Percentiles rank a stretch among this genome's conserved stretches.
Conservation (phyloP, 225 moss, liverwort and hornwort genomes). For the Straminergon stramineum region DNA sequence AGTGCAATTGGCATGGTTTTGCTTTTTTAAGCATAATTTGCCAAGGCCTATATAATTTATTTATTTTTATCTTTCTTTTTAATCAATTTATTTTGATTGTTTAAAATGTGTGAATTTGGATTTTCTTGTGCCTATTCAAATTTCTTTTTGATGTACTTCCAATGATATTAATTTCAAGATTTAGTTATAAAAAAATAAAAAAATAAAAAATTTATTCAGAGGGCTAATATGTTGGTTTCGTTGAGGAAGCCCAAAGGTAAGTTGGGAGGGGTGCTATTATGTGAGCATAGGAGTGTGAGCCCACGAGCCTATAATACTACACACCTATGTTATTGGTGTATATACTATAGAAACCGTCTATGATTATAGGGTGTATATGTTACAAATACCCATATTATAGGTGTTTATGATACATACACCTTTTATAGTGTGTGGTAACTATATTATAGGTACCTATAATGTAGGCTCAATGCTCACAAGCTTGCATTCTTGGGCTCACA, state of each 20-base stretch:
- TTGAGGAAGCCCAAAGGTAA: not conserved
- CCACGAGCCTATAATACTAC: too few species aligned
- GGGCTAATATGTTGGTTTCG: fast-evolving
- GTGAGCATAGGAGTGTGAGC: too few species aligned
- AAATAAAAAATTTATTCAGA: not conserved
- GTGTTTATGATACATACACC: too few species aligned
- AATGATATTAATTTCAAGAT: not conserved
- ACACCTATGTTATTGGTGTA: too few species aligned
- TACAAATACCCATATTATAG: too few species aligned
- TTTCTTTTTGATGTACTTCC: fast-evolving
- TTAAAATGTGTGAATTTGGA: not conserved
- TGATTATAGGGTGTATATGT: too few species aligned
- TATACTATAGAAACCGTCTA: too few species aligned
- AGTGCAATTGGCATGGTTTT: not conserved
- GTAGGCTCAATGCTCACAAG: too few species aligned
- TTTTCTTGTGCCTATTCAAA: not conserved
- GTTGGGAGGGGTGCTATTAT: too few species aligned
- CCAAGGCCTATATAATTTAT: not conserved
- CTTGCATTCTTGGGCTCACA: too few species aligned
- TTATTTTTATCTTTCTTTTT: not conserved
- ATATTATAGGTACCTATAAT: too few species aligned
- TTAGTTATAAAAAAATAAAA: not conserved
- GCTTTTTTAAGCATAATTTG: not conserved
- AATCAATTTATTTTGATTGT: not conserved
- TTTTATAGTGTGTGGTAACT: too few species aligned